Base-by-base conservation (phyloP, 2,329 filamentous ascomycete species). In the Trichoderma citrinoviride region DNA sequence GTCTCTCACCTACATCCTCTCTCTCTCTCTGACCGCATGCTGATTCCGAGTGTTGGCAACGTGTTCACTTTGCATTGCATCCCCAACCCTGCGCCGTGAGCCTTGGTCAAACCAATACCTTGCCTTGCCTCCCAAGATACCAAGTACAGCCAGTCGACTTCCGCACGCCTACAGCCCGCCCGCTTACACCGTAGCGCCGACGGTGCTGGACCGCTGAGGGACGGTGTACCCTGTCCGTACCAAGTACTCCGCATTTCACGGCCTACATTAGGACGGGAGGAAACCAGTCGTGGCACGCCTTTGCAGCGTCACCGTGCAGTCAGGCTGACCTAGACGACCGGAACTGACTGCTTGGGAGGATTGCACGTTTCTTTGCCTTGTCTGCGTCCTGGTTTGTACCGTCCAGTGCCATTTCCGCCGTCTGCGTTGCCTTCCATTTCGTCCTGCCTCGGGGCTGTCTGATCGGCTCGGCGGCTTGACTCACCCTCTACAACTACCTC, bases 51-150 rank as follows among this genome's bases (percentile, higher is more conserved):
- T 60, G 27, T 46, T 25, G 29, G 56, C 29, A 25, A 41, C 27
- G 49, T 52, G 49, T 61, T 52, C 21, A 44, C n/a, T 53, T n/a
- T 50, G 25, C 23, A 23, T 23, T 58, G 25, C 55, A 47, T 58
- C 55, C 47, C 58, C 58, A 49, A 53, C 37, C 52, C 53, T 54
- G n/a, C 40, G 40, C 58, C 58, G 58, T 44, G 49, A 54, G 47
- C 23, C 49, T 21, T 50, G 8, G 21, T 49, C 49, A 19, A 29
- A 33, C 33, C 49, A 52, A 17, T 50, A 12, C 40, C 12, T 14
- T 43, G n/a, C 41, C 43, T n/a, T 49, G n/a, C 50, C 29, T 46
- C 37, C 7, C 46, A 29, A 47, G 14, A 40, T 58, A 25, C 27
- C 41, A 47, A 19, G 56, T 58, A 62, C 58, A 8, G 49, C 25